Evolutionary conservation across 2,329 filamentous ascomycete genomes (phyloP).

Genomic region (Aspergillus phoenicis): DNA sequence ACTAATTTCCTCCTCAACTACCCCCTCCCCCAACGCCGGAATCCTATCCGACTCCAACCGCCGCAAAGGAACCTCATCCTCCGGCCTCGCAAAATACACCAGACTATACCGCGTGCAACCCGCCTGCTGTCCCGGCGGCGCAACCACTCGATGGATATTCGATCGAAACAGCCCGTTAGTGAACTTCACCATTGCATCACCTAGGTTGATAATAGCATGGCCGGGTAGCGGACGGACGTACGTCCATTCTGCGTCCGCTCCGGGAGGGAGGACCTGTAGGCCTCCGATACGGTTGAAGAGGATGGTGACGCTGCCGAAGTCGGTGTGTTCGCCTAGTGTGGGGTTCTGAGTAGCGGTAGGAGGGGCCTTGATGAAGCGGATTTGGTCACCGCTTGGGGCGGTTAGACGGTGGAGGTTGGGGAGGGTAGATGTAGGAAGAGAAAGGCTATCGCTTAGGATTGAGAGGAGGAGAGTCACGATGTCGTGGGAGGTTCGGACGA

Average conservation of each 20-base stretch:
- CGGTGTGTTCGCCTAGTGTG: conserved; percentile 57
- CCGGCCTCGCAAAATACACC: conserved; percentile 58
- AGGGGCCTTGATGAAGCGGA: conserved; percentile 56
- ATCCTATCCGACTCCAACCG: conserved; percentile 41
- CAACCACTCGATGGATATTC: conserved; percentile 54
- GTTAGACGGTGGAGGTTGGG: conserved; percentile 50
- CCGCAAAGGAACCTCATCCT: conserved; percentile 50
- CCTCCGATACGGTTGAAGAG: conserved; percentile 61
- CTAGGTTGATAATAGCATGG: conserved; percentile 50
- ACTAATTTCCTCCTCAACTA: conserved; percentile 39
- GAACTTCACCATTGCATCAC: conserved; percentile 50
- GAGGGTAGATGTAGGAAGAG: conserved; percentile 46
- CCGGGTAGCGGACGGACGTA: conserved; percentile 57
- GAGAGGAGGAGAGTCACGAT: conserved; percentile 50
- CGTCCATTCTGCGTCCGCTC: conserved; percentile 48
- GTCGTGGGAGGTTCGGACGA: conserved; percentile 49
- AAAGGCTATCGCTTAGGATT: conserved; percentile 49
- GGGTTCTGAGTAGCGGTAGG: conserved; percentile 48
- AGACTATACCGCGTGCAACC: conserved; percentile 52
- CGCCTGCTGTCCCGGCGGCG: conserved; percentile 52
- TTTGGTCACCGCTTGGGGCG: conserved; percentile 53
- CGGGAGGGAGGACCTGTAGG: conserved; percentile 55
- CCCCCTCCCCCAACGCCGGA: conserved; percentile 33
- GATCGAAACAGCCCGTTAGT: conserved; percentile 45
- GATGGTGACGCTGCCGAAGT: conserved; percentile 59